phyloP scores from a whole-genome alignment of 352 stramenopile species.

The Globisporangium takayamanum region DNA sequence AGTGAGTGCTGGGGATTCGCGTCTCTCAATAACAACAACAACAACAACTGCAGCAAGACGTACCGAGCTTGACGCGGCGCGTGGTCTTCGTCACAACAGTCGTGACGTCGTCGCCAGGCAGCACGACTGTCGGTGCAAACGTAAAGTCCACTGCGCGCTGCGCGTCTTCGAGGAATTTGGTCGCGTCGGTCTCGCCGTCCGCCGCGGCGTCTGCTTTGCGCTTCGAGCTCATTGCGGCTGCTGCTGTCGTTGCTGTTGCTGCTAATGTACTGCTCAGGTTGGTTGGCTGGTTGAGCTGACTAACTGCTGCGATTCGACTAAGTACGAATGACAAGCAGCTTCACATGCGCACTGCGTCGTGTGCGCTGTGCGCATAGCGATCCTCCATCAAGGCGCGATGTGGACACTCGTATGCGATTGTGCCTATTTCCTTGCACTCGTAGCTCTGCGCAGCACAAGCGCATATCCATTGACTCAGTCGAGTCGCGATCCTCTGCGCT shows the following conservation, averaged over 20 bases:
- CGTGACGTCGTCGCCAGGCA: slow-evolving; percentile 79
- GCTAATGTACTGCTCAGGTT: not conserved
- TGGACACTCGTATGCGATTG: too few species aligned
- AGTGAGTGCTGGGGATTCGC: not conserved
- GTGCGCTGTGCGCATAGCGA: too few species aligned
- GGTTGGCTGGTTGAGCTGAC: slow-evolving; percentile 11
- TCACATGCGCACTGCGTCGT: too few species aligned
- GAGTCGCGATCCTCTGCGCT: too few species aligned
- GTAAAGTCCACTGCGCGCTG: slow-evolving; percentile 74
- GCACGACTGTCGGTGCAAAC: slow-evolving; percentile 59
- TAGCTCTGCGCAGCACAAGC: too few species aligned
- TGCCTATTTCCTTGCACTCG: too few species aligned
- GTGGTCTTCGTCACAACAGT: slow-evolving; percentile 64
- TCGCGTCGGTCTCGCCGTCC: slow-evolving; percentile 18
- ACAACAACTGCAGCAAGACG: not conserved
- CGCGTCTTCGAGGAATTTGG: slow-evolving; percentile 67
- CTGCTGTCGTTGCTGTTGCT: not conserved
- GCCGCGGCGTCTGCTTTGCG: slow-evolving; percentile 20
- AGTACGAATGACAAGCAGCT: slow-evolving; percentile 5
- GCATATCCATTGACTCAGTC: too few species aligned
- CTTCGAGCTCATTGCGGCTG: slow-evolving; percentile 7
- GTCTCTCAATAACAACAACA: not conserved
- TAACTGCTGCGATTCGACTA: not conserved
- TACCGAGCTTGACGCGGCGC: slow-evolving; percentile 65
- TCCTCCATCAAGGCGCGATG: too few species aligned